Conservation (phyloP, 192 early-diverging fungal genomes). For the Coemansia sp. region DNA sequence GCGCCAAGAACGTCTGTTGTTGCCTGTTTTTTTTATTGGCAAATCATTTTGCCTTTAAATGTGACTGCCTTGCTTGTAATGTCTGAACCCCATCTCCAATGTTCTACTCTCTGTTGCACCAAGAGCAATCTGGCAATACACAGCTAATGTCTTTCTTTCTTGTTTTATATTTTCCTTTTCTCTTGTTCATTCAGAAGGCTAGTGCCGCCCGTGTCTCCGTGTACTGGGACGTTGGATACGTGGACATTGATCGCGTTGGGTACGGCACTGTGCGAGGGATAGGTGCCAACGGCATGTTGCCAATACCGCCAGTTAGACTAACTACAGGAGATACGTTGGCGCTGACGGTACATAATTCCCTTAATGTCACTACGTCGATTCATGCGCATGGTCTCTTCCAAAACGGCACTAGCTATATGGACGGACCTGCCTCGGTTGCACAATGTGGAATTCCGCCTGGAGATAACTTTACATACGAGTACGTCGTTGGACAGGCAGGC, state of each 20-base stretch:
- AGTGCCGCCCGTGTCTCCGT: slow-evolving; percentile 17
- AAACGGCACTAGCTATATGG: slow-evolving; percentile 62
- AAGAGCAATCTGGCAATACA: neutral
- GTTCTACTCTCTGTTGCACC: neutral
- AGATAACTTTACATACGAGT: slow-evolving; percentile 61
- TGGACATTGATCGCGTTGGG: slow-evolving; percentile 62
- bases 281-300: slow-evolving; percentile 61
- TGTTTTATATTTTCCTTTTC: neutral
- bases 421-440: slow-evolving; percentile 64
- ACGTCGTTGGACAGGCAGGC: slow-evolving; percentile 64
- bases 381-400: slow-evolving; percentile 80
- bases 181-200: neutral
- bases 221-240: slow-evolving; percentile 66
- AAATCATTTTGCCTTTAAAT: neutral
- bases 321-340: slow-evolving; percentile 20
- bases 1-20: neutral
- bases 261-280: slow-evolving; percentile 57
- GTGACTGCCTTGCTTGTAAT: neutral
- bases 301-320: slow-evolving; percentile 44
- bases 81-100: neutral
- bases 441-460: slow-evolving; percentile 76
- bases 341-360: slow-evolving; percentile 50
- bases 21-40: neutral
- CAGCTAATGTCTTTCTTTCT: neutral
- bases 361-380: slow-evolving; percentile 61